Evolutionary conservation across 768 basidiomycete species (phyloP).

Genomic region (Boletus vermiculosoides): DNA sequence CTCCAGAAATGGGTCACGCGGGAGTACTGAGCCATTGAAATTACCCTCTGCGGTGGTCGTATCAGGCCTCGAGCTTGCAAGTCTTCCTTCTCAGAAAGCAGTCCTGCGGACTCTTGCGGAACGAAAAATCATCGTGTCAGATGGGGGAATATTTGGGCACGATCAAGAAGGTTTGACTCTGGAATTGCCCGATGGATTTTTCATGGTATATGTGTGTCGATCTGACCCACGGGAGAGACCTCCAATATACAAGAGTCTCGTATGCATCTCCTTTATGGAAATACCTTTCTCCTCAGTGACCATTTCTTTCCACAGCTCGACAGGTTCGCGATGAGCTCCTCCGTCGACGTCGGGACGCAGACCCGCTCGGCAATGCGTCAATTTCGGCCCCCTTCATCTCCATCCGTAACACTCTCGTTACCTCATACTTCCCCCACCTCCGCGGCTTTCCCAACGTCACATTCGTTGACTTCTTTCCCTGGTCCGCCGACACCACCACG

Average conservation of each 20-base stretch:
- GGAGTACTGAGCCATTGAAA: constrained; percentile 25
- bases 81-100: constrained; percentile 53
- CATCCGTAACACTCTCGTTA: constrained; percentile 30
- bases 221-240: constrained; percentile 65
- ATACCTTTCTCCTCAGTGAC: neutral
- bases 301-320: constrained; percentile 53
- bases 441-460: constrained; percentile 21
- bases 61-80: constrained; percentile 67
- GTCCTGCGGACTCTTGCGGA: constrained; percentile 54
- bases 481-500: constrained; percentile 30
- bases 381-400: constrained; percentile 29
- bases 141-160: constrained; percentile 13
- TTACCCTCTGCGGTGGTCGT: constrained; percentile 63
- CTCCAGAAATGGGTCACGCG: constrained; percentile 13
- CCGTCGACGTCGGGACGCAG: constrained; percentile 48
- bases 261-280: constrained; percentile 35
- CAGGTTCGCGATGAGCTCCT: constrained; percentile 74
- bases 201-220: constrained; percentile 72
- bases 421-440: constrained; percentile 30
- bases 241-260: constrained; percentile 60
- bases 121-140: constrained; percentile 45
- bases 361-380: constrained; percentile 36
- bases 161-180: constrained; percentile 31
- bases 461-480: constrained; percentile 13
- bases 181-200: constrained; percentile 59